These are phyloP conservation scores for Didymellaceae sp. DNA, from an alignment of 2,329 filamentous ascomycete genomes.

Conservation along the genomic window DNA sequence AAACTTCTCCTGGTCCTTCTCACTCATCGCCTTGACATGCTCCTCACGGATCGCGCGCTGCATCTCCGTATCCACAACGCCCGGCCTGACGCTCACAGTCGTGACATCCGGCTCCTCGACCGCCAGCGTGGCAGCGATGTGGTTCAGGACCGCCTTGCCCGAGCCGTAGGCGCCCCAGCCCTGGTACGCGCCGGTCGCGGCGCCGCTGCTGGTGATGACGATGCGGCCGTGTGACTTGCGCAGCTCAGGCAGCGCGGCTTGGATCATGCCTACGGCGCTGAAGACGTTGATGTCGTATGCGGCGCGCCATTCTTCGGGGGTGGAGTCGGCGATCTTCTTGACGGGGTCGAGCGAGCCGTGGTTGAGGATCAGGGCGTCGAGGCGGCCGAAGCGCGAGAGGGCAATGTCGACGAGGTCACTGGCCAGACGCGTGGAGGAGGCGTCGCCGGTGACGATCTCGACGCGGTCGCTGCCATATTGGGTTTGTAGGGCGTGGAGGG, in stretches of 20 bases:
- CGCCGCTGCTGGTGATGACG: slow-evolving; percentile 81
- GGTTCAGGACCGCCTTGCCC: slow-evolving; percentile 83
- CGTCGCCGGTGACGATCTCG: slow-evolving; percentile 64
- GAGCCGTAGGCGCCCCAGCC: slow-evolving; percentile 84
- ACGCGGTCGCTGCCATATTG: slow-evolving; percentile 61
- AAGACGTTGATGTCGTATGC: slow-evolving; percentile 88
- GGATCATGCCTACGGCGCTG: slow-evolving; percentile 78
- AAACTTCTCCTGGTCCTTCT: slow-evolving; percentile 68
- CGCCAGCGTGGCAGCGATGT: slow-evolving; percentile 74
- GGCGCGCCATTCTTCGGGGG: slow-evolving; percentile 75
- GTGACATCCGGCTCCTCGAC: slow-evolving; percentile 79
- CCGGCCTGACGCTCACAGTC: slow-evolving; percentile 75
- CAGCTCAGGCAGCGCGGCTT: slow-evolving; percentile 73
- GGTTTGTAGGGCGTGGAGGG: slow-evolving; percentile 56
- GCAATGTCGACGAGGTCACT: slow-evolving; percentile 70
- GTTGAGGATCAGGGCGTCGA: slow-evolving; percentile 88
- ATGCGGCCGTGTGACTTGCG: slow-evolving; percentile 73
- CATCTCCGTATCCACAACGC: slow-evolving; percentile 89
- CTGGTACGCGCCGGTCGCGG: slow-evolving; percentile 68
- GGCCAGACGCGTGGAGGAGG: slow-evolving; percentile 61
- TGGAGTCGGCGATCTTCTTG: slow-evolving; percentile 69
- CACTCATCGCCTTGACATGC: slow-evolving; percentile 67
- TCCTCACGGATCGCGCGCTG: slow-evolving; percentile 80
- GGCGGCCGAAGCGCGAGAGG: slow-evolving; percentile 68
- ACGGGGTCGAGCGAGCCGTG: slow-evolving; percentile 84